Evolutionary conservation across 768 basidiomycete genomes (phyloP).

Genomic region (Tremella yokohamensis): DNA sequence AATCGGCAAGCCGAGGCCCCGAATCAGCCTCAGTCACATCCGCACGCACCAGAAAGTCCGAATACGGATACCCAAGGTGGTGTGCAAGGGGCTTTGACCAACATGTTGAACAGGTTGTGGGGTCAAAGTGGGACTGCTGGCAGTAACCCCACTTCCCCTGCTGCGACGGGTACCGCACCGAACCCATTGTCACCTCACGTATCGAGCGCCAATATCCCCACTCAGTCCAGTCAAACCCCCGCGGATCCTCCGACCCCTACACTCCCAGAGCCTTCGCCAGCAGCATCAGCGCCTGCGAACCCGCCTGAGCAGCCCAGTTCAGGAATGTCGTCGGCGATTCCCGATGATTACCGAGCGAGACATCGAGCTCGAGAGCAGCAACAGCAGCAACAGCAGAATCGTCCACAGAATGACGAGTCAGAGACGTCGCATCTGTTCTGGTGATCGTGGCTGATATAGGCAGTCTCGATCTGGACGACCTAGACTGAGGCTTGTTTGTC

Average conservation of each 20-base stretch:
- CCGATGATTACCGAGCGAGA: slow-evolving; percentile 34
- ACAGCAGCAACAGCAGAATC: neutral
- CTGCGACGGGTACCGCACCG: neutral
- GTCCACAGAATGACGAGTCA: too few species aligned
- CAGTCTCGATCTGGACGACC: too few species aligned
- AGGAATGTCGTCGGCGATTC: slow-evolving; percentile 28
- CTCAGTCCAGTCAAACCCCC: slow-evolving; percentile 3
- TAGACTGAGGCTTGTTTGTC: neutral
- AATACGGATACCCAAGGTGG: slow-evolving; percentile 3
- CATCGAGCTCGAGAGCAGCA: slow-evolving; percentile 30
- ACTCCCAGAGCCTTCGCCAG: neutral
- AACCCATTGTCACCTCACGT: neutral
- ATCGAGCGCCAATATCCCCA: neutral
- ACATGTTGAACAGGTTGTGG: slow-evolving; percentile 32
- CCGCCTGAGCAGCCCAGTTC: neutral
- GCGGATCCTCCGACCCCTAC: slow-evolving; percentile 8
- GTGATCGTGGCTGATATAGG: too few species aligned
- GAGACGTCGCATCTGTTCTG: too few species aligned
- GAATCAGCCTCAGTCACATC: slow-evolving; percentile 2
- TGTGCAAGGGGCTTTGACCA: slow-evolving; percentile 22
- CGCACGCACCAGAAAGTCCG: slow-evolving; percentile 2
- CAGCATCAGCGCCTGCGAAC: neutral
- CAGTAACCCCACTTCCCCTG: slow-evolving; percentile 24
- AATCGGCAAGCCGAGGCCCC: slow-evolving; percentile 8
- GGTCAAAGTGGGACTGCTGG: slow-evolving; percentile 28